These are phyloP conservation scores for Phlyctochytrium arcticum DNA, from an alignment of 192 early-diverging fungal genomes.

Conservation along the genomic window DNA sequence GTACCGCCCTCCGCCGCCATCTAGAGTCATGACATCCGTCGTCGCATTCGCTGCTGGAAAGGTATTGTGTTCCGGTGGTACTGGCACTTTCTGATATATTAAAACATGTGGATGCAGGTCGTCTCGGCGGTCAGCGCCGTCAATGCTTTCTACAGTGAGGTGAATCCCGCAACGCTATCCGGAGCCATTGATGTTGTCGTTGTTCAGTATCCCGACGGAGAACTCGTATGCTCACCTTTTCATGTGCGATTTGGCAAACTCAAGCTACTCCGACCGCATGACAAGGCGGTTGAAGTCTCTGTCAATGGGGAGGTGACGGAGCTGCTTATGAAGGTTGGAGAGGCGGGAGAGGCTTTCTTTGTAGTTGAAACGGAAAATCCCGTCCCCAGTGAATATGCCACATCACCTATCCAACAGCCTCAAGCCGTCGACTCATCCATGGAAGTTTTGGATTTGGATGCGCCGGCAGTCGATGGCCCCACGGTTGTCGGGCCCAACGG, in stretches of 20 bases:
- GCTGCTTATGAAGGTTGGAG: slow-evolving; percentile 91
- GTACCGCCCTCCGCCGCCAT: too few relatives aligned
- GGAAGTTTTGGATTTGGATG: slow-evolving; percentile 33
- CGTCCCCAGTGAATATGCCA: slow-evolving; percentile 88
- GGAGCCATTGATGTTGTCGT: slow-evolving; percentile 99
- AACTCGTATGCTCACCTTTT: slow-evolving; percentile 89
- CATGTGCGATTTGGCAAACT: slow-evolving; percentile 98
- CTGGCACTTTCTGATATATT: background rate
- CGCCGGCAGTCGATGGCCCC: too few relatives aligned
- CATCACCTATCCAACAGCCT: slow-evolving; percentile 70
- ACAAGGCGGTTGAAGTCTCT: slow-evolving; percentile 85
- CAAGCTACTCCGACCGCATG: slow-evolving; percentile 81
- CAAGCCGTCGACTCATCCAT: too few relatives aligned
- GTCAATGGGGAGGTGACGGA: slow-evolving; percentile 76
- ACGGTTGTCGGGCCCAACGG: slow-evolving; percentile 6
- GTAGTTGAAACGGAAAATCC: slow-evolving; percentile 88
- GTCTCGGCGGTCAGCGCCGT: slow-evolving; percentile 52
- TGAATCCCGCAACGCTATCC: slow-evolving; percentile 94
- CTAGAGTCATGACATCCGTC: slow-evolving; percentile 30
- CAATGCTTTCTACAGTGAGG: slow-evolving; percentile 87
- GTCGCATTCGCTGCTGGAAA: slow-evolving; percentile 28
- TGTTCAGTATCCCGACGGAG: slow-evolving; percentile 77
- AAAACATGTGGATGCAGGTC: slow-evolving; percentile 2
- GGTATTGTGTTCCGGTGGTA: background rate
- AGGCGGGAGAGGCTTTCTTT: slow-evolving; percentile 97